Conservation (phyloP, 1,139 yeast genomes). For the Pichia sp. region DNA sequence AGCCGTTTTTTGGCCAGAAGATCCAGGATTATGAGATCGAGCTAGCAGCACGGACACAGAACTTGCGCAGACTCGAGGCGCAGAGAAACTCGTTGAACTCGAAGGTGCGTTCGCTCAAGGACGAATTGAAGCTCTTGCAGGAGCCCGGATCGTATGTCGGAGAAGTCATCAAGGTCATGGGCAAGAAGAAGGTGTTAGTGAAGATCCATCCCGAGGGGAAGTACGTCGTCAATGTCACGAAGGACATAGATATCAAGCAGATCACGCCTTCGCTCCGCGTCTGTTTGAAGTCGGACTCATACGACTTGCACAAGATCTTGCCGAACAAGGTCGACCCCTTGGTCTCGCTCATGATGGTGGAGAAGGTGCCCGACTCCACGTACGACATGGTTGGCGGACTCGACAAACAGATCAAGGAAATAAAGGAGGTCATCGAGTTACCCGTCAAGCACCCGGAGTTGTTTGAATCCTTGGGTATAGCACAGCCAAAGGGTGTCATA, state of each 20-base stretch:
- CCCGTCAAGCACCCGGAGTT: constrained; percentile 98
- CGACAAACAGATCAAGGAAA: constrained; percentile 95
- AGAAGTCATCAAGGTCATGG: constrained; percentile 94
- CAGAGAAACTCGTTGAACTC: constrained; percentile 73
- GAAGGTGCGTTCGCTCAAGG: constrained; percentile 84
- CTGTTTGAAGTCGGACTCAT: constrained; percentile 88
- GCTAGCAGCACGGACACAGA: constrained; percentile 83
- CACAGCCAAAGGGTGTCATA: constrained; percentile 97
- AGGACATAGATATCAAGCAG: constrained; percentile 87
- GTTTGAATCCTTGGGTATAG: constrained; percentile 93
- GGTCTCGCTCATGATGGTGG: constrained; percentile 98
- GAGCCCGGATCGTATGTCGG: constrained; percentile 99
- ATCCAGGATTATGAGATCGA: constrained; percentile 89
- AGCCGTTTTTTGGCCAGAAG: constrained; percentile 86
- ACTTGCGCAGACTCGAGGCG: constrained; percentile 82
- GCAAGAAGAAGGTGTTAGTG: constrained; percentile 88
- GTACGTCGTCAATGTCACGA: constrained; percentile 86
- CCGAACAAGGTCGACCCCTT: constrained; percentile 98
- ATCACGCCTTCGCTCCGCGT: constrained; percentile 91
- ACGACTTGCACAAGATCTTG: constrained; percentile 86
- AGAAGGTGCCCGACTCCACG: constrained; percentile 96
- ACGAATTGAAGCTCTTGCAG: constrained; percentile 86
- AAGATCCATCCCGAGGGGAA: constrained; percentile 96
- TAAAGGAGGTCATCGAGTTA: constrained; percentile 93
- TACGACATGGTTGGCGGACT: constrained; percentile 99